Evolutionary conservation across 2,329 filamentous ascomycete species (phyloP), one percentile per base, ranked within the genome.

Genomic region (Pseudomassariella vexata): DNA sequence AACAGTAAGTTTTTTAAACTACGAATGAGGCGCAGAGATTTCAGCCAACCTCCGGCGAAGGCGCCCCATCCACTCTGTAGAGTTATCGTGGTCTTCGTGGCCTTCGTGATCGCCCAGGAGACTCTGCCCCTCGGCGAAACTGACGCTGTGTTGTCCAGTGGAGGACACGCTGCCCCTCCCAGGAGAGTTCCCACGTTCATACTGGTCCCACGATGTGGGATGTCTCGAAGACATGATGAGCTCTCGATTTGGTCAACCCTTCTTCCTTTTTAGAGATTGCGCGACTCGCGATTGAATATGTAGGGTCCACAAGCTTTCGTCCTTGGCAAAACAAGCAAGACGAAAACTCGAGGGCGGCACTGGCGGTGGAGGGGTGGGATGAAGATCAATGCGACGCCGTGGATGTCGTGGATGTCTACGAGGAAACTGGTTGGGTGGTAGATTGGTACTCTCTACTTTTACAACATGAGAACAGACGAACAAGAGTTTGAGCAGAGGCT

Each of bases 191-290:
- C 61, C 56, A 18, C 63, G 59, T 27, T 65, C 60, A 44, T 68
- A 66, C 42, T 67, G 59, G 45, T 65, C 62, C 65, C 66, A 69
- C 35, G 54, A 64, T 21, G 59, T 35, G n/a, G 48, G 37, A 24
- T 46, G 43, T 28, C 41, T 32, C 9, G 36, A 23, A 24, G 41
- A 10, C 48, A 50, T 51, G n/a, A n/a, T 14, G n/a, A 19, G 17
- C 27, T 29, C 6, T 29, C 9, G 27, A 9, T 27, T 9, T 6
- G 14, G 19, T 9, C 12, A 5, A 17, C 14, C 7, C 8, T 9
- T 27, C 25, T 15, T 14, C 12, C n/a, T 26, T 26, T 14, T 10
- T 9, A 15, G n/a, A 27, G 6, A 16, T 10, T 27, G n/a, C 12
- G 15, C n/a, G 16, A 27, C 25, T 27, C 25, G 25, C n/a, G 12